Base-by-base conservation (phyloP, 306 rosid genomes). In the Trifolium repens region DNA sequence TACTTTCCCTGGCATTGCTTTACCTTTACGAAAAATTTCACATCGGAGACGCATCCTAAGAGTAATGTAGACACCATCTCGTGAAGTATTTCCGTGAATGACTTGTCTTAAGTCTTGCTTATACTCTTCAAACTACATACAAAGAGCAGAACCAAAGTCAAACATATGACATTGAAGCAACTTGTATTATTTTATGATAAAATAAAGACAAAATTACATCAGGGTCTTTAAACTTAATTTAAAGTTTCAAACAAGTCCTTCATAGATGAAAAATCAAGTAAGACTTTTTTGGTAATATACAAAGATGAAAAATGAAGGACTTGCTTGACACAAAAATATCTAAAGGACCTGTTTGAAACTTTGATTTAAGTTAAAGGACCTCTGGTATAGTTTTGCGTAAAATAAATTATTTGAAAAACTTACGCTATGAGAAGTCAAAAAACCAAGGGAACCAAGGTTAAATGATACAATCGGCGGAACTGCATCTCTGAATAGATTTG, bases 381-480 rank as follows among this genome's bases (percentile, higher is more conserved):
- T 4, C 49, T 11, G 12, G 15, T 44, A 11, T 44, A 44, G 14
- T 44, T 3, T 44, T 3, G 1, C 15, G 1, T 9, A 27, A 84
- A 78, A 73, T 60, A 44, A 46, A 13, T 67, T 13, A 67, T 72
- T 77, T 37, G 50, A 72, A 75, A 76, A 78, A 73, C 90, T 81
- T 89, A 92, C 99, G 43, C 53, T 34, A 78, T 94, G 99, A 66
- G 99, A 94, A 81, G 99, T 92, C 86, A 94, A 84, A 85, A 94
- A 94, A 81, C 99, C 99, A 80, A 94, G 99, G 78, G 99, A 94
- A 32, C 99, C 99, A 67, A 94, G 97, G 85, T 92, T 94, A 82
- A 94, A 94, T 16, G 99, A 94, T 77, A 94, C 96, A 71, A 94
- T 89, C 7, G 97, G 99, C 35, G 99, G 99, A 73, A 94, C 97